Evolutionary conservation across 2,329 filamentous ascomycete species (phyloP).

Genomic region (Ophiostoma himal-ulmi): DNA sequence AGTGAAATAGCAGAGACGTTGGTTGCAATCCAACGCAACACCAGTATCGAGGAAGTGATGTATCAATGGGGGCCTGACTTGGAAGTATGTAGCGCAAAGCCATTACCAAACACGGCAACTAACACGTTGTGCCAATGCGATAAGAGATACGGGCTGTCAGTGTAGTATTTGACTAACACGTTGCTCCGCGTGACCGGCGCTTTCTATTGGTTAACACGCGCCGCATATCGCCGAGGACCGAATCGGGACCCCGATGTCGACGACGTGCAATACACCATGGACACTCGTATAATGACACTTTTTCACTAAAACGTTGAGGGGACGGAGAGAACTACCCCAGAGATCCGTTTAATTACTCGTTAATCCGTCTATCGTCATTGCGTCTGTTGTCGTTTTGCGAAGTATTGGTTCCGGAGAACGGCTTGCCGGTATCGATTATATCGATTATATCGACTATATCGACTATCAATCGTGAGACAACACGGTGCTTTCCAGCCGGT

Average conservation of each 20-base stretch:
- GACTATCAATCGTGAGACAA: neutral
- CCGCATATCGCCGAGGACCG: neutral
- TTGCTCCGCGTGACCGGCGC: neutral
- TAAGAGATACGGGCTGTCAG: neutral
- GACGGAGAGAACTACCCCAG: neutral
- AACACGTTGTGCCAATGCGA: neutral
- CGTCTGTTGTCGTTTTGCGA: neutral
- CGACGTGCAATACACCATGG: neutral
- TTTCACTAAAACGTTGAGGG: neutral
- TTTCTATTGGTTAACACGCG: neutral
- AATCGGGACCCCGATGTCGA: neutral
- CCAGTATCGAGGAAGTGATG: neutral
- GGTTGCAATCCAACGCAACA: neutral
- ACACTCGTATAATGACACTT: neutral
- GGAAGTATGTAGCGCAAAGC: neutral
- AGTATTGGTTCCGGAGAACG: neutral
- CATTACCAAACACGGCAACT: neutral
- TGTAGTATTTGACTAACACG: neutral
- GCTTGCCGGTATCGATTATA: neutral
- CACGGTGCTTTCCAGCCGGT: constrained; percentile 1
- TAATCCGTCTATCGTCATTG: neutral
- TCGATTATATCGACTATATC: neutral
- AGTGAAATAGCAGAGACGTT: no score
- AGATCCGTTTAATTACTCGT: neutral
- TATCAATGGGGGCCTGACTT: neutral